Percentiles rank a stretch among this genome's conserved stretches.
Evolutionary conservation across 2,329 filamentous ascomycete genomes (phyloP).

Genomic region (Curvularia spicifera): DNA sequence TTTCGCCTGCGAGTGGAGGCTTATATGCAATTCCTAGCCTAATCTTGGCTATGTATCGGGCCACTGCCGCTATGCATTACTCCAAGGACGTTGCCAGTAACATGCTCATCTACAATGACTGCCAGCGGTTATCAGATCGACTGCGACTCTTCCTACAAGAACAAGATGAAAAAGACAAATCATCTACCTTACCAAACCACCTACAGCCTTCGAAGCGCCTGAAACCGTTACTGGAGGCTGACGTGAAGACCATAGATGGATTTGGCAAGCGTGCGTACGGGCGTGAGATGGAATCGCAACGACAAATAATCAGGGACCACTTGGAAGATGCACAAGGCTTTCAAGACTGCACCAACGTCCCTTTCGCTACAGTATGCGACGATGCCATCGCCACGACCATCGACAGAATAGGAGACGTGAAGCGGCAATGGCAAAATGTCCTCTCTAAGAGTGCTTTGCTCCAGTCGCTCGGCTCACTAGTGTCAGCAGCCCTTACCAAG

Average conservation of each 20-base stretch:
- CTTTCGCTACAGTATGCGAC: conserved; percentile 66
- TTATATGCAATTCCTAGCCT: conserved; percentile 76
- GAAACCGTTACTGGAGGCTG: conserved; percentile 58
- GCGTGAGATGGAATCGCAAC: conserved; percentile 69
- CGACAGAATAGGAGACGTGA: conserved; percentile 63
- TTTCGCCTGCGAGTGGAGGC: conserved; percentile 71
- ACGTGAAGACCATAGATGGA: conserved; percentile 62
- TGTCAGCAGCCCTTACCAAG: conserved; percentile 64
- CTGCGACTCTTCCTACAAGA: conserved; percentile 58
- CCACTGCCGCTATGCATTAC: conserved; percentile 78
- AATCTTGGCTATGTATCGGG: conserved; percentile 78
- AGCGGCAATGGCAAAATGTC: conserved; percentile 63
- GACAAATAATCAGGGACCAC: conserved; percentile 66
- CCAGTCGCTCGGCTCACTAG: conserved; percentile 66
- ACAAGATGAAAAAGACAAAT: conserved; percentile 47
- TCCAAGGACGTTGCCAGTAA: conserved; percentile 63
- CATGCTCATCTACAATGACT: conserved; percentile 71
- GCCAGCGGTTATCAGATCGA: conserved; percentile 62
- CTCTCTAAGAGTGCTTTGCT: conserved; percentile 65
- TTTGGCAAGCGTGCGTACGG: conserved; percentile 68
- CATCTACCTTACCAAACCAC: conserved; percentile 38
- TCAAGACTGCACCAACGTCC: conserved; percentile 63
- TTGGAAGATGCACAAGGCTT: conserved; percentile 70
- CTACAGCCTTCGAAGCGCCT: conserved; percentile 49
- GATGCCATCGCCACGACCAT: conserved; percentile 64